Conservation (phyloP, 1,284 basidiomycete genomes). For the Salmacisia buchloeana region DNA sequence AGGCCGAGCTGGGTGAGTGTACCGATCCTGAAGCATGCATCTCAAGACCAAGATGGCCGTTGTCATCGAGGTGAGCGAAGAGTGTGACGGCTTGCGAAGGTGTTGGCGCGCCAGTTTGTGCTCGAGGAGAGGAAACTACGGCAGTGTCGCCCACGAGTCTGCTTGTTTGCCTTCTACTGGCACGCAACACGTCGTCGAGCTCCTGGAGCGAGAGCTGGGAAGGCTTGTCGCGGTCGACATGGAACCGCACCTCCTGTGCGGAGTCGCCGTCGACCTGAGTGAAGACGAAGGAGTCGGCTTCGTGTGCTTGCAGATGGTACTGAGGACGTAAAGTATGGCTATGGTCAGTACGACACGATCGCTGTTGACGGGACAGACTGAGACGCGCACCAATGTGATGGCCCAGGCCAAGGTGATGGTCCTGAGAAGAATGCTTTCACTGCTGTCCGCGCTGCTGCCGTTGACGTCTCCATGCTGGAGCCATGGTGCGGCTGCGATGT, state of each 20-base stretch:
- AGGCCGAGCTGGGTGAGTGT: conserved; percentile 28
- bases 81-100: not conserved
- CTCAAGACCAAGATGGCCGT: not conserved
- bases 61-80: not conserved
- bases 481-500: not conserved
- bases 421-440: conserved; percentile 16
- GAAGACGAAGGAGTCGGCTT: not conserved
- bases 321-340: conserved; percentile 10
- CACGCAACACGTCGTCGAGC: conserved; percentile 16
- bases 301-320: not conserved
- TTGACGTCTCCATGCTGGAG: not conserved
- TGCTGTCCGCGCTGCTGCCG: too few relatives aligned
- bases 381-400: conserved; percentile 18
- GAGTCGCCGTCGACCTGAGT: not conserved
- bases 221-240: not conserved
- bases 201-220: conserved; percentile 11
- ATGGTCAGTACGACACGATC: conserved; percentile 24
- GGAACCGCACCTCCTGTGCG: not conserved
- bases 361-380: conserved; percentile 17
- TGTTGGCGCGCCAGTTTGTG: not conserved
- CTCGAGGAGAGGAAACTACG: not conserved
- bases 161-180: not conserved
- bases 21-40: conserved; percentile 21
- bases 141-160: not conserved
- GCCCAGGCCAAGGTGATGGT: conserved; percentile 17